phyloP scores from a whole-genome alignment of 805 yeast species.

The Jamesozyma spencerorum region DNA sequence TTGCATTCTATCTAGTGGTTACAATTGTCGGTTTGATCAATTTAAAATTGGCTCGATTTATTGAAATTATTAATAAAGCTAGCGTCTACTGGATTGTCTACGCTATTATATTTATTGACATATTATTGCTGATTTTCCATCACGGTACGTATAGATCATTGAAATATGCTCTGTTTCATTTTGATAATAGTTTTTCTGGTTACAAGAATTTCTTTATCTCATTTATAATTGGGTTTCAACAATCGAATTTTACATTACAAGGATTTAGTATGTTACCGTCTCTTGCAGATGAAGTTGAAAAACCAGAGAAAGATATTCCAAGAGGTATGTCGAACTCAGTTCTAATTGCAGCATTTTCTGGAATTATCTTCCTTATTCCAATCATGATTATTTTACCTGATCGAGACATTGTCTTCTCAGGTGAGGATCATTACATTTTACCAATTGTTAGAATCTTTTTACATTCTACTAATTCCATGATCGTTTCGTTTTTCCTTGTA shows the following conservation, averaged over 20 bases:
- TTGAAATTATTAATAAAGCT: constrained; percentile 55
- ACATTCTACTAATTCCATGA: constrained; percentile 54
- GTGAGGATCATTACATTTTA: constrained; percentile 45
- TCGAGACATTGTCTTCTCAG: constrained; percentile 42
- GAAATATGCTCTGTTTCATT: constrained; percentile 50
- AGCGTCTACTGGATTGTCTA: constrained; percentile 72
- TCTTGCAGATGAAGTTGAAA: constrained; percentile 71
- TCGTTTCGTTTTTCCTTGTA: constrained; percentile 61
- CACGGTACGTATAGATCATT: constrained; percentile 47
- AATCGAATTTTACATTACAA: constrained; percentile 68
- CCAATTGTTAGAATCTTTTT: constrained; percentile 75
- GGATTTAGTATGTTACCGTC: constrained; percentile 79
- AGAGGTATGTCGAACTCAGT: constrained; percentile 63
- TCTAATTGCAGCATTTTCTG: constrained; percentile 54
- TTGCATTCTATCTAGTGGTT: constrained; percentile 48
- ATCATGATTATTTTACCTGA: constrained; percentile 66
- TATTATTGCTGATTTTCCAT: constrained; percentile 50
- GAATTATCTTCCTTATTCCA: constrained; percentile 64
- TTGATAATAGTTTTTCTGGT: constrained; percentile 66
- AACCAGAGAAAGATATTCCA: constrained; percentile 68
- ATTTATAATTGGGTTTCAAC: constrained; percentile 68
- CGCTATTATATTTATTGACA: constrained; percentile 60
- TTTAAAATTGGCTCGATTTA: constrained; percentile 45
- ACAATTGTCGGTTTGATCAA: constrained; percentile 54
- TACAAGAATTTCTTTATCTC: constrained; percentile 59